Evolutionary conservation across 352 stramenopile genomes (phyloP).

Genomic region (Phytopythium oedochilum): DNA sequence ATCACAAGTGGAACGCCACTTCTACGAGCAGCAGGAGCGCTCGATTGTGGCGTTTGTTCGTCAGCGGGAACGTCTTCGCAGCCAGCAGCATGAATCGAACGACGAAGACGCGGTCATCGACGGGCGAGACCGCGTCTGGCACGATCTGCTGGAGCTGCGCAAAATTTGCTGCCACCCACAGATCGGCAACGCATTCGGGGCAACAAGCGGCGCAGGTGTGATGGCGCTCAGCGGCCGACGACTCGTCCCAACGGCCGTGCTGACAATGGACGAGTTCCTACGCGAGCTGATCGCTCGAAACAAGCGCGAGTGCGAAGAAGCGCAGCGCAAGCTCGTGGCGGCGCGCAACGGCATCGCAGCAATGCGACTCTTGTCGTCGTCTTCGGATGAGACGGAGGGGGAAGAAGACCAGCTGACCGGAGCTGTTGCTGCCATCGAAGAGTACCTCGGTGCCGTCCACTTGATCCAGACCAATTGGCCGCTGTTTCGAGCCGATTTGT

Average conservation of each 20-base stretch:
- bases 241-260: slow-evolving; percentile 19
- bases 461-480: slow-evolving; percentile 53
- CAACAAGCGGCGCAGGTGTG: slow-evolving; percentile 3
- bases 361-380: slow-evolving; percentile 30
- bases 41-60: slow-evolving; percentile 38
- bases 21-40: slow-evolving; percentile 68
- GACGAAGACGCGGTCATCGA: slow-evolving; percentile 21
- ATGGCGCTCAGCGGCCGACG: slow-evolving; percentile 1
- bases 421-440: slow-evolving; percentile 25
- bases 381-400: slow-evolving; percentile 8
- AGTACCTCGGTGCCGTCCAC: slow-evolving; percentile 45
- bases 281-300: slow-evolving; percentile 60
- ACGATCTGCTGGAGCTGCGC: slow-evolving; percentile 75
- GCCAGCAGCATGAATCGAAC: background rate
- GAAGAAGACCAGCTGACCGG: background rate
- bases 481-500: slow-evolving; percentile 58
- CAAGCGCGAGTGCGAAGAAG: slow-evolving; percentile 77
- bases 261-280: slow-evolving; percentile 84
- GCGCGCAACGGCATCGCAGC: slow-evolving; percentile 71
- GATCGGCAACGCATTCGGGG: slow-evolving; percentile 44
- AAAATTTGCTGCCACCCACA: slow-evolving; percentile 93
- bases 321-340: slow-evolving; percentile 67
- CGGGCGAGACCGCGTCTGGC: slow-evolving; percentile 43
- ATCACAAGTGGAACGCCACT: slow-evolving; percentile 70
- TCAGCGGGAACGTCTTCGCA: slow-evolving; percentile 16